phyloP scores from a whole-genome alignment of 305 asterid species.

The Fraxinus greggii region DNA sequence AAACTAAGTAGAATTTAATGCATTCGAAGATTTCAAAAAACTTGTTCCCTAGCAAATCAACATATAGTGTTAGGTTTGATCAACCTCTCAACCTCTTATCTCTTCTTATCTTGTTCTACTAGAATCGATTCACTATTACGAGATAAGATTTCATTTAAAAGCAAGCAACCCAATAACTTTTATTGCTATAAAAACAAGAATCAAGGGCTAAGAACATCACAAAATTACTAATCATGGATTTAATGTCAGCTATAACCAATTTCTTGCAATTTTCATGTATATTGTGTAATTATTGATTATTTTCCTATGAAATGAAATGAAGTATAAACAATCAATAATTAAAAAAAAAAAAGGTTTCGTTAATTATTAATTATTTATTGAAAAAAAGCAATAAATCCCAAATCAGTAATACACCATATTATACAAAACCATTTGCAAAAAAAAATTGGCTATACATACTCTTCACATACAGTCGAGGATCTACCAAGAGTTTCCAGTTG shows the following conservation, averaged over 20 bases:
- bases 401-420: background rate
- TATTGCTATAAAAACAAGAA: background rate
- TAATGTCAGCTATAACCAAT: background rate
- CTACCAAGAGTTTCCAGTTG: conserved; percentile 68
- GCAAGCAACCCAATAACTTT: background rate
- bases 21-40: background rate
- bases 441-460: conserved; percentile 23
- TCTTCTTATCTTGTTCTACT: background rate
- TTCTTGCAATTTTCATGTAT: background rate
- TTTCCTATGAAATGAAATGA: background rate
- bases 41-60: background rate
- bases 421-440: background rate
- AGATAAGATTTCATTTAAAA: background rate
- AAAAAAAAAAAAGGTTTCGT: no score
- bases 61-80: background rate
- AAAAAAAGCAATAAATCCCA: background rate
- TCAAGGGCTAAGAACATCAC: background rate
- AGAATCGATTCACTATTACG: background rate
- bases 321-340: background rate
- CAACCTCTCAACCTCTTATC: background rate
- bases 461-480: conserved; percentile 67
- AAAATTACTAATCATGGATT: background rate
- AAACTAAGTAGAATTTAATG: background rate
- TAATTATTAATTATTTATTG: no score
- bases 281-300: background rate